phyloP scores from a whole-genome alignment of 2,329 filamentous ascomycete species.

The Exophiala phaeomuriformis region DNA sequence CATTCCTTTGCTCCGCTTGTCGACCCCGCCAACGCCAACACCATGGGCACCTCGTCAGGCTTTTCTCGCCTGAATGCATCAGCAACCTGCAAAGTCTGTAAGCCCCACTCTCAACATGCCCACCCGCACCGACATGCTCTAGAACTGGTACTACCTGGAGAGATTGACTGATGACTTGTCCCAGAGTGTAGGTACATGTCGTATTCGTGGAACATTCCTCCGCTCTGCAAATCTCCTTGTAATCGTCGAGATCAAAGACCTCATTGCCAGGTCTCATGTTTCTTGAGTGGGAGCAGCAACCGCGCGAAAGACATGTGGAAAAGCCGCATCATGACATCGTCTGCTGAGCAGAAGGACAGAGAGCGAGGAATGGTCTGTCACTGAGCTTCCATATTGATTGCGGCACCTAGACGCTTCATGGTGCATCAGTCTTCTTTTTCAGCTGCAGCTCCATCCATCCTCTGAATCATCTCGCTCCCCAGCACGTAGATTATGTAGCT shows the following conservation, averaged over 20 bases:
- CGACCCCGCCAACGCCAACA: neutral
- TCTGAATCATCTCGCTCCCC: conserved; percentile 54
- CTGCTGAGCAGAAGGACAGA: neutral
- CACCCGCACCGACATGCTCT: neutral
- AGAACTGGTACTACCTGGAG: neutral
- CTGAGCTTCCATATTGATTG: neutral
- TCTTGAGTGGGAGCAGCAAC: neutral
- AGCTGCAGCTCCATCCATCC: conserved; percentile 26
- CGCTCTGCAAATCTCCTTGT: neutral
- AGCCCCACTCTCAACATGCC: neutral
- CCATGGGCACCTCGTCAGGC: neutral
- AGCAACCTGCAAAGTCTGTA: neutral
- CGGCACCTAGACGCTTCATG: too few relatives aligned
- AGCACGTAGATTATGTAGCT: conserved; percentile 55
- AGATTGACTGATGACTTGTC: too few relatives aligned
- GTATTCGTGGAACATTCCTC: neutral
- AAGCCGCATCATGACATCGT: neutral
- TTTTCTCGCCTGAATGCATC: neutral
- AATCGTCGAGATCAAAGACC: neutral
- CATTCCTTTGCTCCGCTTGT: neutral
- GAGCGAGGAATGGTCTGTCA: too few relatives aligned
- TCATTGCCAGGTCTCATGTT: neutral
- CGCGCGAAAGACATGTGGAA: neutral
- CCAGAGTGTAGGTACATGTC: too few relatives aligned
- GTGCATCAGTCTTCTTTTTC: conserved; percentile 15